Evolutionary conservation across 2,329 filamentous ascomycete genomes (phyloP).

Genomic region (Penicillium paneum): DNA sequence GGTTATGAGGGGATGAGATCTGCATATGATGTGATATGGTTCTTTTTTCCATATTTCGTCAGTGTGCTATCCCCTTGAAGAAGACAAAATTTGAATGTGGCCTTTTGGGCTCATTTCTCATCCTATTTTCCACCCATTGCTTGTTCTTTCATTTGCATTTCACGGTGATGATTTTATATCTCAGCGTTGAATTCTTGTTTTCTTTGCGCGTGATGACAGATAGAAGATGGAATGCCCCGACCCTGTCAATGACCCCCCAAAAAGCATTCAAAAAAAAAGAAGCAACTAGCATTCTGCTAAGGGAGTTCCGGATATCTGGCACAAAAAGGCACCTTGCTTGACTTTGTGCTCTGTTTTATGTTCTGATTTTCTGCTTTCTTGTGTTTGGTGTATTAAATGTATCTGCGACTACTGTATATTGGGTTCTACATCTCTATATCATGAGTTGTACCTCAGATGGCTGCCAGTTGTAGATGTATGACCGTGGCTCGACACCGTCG

Average conservation of each 20-base stretch:
- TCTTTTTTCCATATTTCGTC: conserved; percentile 15
- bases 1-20: conserved; percentile 3
- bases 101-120: conserved; percentile 26
- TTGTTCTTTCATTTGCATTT: conserved; percentile 25
- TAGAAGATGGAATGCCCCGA: conserved; percentile 50
- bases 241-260: conserved; percentile 50
- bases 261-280: conserved; percentile 47
- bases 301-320: conserved; percentile 84
- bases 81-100: conserved; percentile 38
- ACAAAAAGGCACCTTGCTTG: conserved; percentile 44
- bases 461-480: neutral
- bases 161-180: conserved; percentile 18
- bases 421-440: conserved; percentile 26
- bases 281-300: conserved; percentile 46
- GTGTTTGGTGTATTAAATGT: conserved; percentile 12
- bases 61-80: conserved; percentile 9
- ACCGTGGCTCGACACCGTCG: neutral
- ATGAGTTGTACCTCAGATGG: conserved; percentile 14
- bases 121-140: conserved; percentile 20
- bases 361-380: conserved; percentile 42
- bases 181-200: conserved; percentile 17
- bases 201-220: conserved; percentile 33
- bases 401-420: conserved; percentile 35
- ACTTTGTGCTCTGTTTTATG: conserved; percentile 29
- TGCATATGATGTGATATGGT: conserved; percentile 25